Evolutionary conservation across 208 protist genomes (phyloP).

Genomic region (Trichomonas tenax): DNA sequence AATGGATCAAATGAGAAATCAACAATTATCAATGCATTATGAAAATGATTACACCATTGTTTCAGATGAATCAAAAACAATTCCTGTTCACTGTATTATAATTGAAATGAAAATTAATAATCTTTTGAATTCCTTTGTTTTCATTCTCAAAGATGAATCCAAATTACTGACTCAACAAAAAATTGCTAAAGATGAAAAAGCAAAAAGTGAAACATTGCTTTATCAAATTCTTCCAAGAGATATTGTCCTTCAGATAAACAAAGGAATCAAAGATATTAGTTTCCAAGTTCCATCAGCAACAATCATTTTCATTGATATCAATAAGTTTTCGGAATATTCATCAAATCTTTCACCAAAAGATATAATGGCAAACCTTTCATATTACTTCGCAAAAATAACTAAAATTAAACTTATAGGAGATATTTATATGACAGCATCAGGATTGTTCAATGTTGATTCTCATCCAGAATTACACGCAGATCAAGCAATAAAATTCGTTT

Average conservation of each 20-base stretch:
- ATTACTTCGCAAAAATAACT: not conserved
- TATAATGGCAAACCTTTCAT: not conserved
- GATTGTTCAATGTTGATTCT: not conserved
- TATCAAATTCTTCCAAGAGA: not conserved
- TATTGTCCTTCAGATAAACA: not conserved
- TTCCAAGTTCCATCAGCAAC: not conserved
- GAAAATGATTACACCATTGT: not conserved
- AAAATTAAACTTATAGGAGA: not conserved
- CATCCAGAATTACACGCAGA: not conserved
- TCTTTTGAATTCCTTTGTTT: not conserved
- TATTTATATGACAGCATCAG: not conserved
- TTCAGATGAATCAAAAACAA: not conserved
- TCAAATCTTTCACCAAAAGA: not conserved
- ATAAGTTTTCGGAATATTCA: not conserved
- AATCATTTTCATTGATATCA: not conserved
- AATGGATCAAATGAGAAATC: not conserved
- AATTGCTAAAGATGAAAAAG: not conserved
- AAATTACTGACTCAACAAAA: not conserved
- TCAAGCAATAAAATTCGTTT: not conserved
- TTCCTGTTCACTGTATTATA: not conserved
- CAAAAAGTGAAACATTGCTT: not conserved
- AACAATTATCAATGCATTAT: not conserved
- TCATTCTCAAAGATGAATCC: not conserved
- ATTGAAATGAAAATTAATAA: not conserved
- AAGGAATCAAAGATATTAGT: not conserved